A percentile compares a stretch with the other conserved stretches of the same genome.
phyloP scores from a whole-genome alignment of 345 rosid species.

The Aquilaria malaccensis region DNA sequence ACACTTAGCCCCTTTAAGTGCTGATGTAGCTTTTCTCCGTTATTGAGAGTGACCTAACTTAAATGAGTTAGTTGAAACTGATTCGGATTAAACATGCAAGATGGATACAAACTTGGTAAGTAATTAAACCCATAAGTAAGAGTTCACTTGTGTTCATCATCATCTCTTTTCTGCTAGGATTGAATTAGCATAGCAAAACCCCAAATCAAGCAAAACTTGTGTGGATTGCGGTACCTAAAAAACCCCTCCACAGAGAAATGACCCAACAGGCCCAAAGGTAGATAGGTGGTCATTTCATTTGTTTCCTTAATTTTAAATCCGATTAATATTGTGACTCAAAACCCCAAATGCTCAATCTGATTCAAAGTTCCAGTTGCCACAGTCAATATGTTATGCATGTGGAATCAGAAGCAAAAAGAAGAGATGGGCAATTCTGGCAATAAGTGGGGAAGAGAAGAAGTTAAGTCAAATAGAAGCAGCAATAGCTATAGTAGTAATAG shows the following conservation, averaged over 20 bases:
- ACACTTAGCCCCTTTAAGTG: too few relatives aligned
- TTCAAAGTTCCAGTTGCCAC: conserved; percentile 2
- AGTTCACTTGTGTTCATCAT: too few relatives aligned
- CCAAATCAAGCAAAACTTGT: conserved; percentile 46
- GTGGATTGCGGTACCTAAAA: conserved; percentile 86
- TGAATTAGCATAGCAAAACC: conserved; percentile 21
- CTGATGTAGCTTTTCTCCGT: too few relatives aligned
- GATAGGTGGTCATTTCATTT: too few relatives aligned
- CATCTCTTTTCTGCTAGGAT: neutral
- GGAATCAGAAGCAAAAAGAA: conserved; percentile 96
- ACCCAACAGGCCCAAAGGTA: conserved; percentile 98
- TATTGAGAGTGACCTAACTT: too few relatives aligned
- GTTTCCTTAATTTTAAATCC: neutral
- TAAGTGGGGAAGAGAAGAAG: conserved; percentile 28
- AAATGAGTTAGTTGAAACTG: too few relatives aligned
- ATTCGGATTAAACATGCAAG: too few relatives aligned
- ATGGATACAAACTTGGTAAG: too few relatives aligned
- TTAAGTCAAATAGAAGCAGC: conserved; percentile 28
- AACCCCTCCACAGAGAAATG: conserved; percentile 95
- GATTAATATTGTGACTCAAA: too few relatives aligned
- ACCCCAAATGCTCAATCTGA: too few relatives aligned
- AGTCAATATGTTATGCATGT: conserved; percentile 95
- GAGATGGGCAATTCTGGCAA: conserved; percentile 44
- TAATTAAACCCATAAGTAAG: too few relatives aligned
- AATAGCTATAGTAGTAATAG: too few relatives aligned